A percentile compares a stretch with the other conserved stretches of the same genome.
These are phyloP conservation scores for Malania oleifera DNA, from an alignment of 164 flowering plant genomes.

Conservation along the genomic window DNA sequence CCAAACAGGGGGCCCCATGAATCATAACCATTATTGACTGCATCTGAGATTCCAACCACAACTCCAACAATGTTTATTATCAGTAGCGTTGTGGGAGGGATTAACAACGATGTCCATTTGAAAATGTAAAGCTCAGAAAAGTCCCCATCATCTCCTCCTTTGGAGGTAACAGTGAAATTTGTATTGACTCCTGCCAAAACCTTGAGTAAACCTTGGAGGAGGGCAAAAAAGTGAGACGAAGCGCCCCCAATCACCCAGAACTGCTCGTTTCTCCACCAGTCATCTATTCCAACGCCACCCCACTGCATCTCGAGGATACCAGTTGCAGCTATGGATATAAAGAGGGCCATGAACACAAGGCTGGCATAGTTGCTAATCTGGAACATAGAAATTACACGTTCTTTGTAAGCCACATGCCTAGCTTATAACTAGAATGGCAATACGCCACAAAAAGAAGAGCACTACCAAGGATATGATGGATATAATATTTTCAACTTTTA, in stretches of 20 bases:
- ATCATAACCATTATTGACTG: conserved; percentile 42
- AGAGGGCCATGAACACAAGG: conserved; percentile 25
- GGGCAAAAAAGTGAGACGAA: conserved; percentile 44
- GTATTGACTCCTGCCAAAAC: conserved; percentile 38
- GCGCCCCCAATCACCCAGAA: conserved; percentile 48
- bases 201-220: conserved; percentile 42
- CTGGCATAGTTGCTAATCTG: conserved; percentile 32
- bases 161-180: conserved; percentile 44
- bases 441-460: too few relatives aligned
- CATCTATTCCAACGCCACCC: conserved; percentile 35
- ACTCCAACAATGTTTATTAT: conserved; percentile 37
- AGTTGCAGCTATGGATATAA: conserved; percentile 31
- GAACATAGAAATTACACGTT: not conserved
- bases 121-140: conserved; percentile 37
- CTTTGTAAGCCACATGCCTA: not conserved
- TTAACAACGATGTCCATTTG: conserved; percentile 41
- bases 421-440: too few relatives aligned
- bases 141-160: conserved; percentile 39
- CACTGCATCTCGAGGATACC: conserved; percentile 49
- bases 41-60: conserved; percentile 38
- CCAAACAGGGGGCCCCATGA: conserved; percentile 34
- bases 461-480: too few relatives aligned
- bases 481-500: too few relatives aligned
- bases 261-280: conserved; percentile 36
- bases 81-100: conserved; percentile 28